Evolutionary conservation across 2,329 filamentous ascomycete species (phyloP).

Genomic region (Harringtonia aguacate): DNA sequence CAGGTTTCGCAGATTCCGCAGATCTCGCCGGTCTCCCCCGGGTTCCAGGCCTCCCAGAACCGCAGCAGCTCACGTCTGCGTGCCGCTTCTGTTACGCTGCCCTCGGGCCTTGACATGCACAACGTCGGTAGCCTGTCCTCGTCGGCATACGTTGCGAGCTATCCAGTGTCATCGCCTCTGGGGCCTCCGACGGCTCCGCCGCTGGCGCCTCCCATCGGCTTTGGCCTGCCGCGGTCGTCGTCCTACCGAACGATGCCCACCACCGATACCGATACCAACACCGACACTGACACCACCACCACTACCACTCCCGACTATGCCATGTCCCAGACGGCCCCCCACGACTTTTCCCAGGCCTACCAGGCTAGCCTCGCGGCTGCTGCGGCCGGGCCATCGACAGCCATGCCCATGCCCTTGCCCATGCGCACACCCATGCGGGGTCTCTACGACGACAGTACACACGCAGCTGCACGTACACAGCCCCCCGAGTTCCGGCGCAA

Average conservation of each 20-base stretch:
- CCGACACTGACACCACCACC: neutral
- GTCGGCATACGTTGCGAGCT: neutral
- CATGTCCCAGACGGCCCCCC: conserved; percentile 39
- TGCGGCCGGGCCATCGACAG: conserved; percentile 5
- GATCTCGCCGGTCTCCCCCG: conserved; percentile 11
- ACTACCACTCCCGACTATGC: conserved; percentile 29
- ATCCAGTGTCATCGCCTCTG: conserved; percentile 34
- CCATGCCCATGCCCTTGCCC: no score
- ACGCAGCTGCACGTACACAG: no score
- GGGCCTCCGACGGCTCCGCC: no score
- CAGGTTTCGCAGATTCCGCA: conserved; percentile 10
- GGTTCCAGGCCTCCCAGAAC: conserved; percentile 22
- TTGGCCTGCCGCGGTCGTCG: conserved; percentile 34
- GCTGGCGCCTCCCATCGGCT: conserved; percentile 42
- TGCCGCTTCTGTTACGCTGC: conserved; percentile 34
- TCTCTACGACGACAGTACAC: no score
- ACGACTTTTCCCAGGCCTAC: conserved; percentile 40
- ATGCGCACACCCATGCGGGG: no score
- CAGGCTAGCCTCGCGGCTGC: conserved; percentile 28
- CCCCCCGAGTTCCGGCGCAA: conserved; percentile 25
- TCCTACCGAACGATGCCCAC: conserved; percentile 23
- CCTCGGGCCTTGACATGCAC: conserved; percentile 29
- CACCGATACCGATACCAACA: neutral
- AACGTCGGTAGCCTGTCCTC: conserved; percentile 7
- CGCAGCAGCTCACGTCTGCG: conserved; percentile 33